Evolutionary conservation across 169 alveolate genomes (phyloP), one percentile per base, ranked within the genome.

Genomic region (Cryptosporidium meleagridis): DNA sequence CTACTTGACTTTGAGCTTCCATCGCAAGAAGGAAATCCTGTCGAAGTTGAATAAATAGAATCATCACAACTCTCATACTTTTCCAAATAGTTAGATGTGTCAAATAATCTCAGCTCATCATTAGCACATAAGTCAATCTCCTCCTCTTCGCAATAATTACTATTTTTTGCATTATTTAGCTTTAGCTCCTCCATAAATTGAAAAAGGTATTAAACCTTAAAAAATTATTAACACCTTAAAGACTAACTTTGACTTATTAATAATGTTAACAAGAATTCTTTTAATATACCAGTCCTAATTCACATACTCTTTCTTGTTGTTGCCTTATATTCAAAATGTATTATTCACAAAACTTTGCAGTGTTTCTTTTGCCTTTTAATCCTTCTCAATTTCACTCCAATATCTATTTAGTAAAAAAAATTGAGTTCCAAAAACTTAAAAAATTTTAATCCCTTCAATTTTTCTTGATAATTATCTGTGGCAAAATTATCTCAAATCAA

Each of bases 141-240:
- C 37, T 70, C 85, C 45, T 71, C 85, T 48, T 71, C 85, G 48
- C 85, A 71, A 71, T 71, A 71, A 45, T 44, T 44, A 31, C 48
- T 55, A 14, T 18, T 29, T 9, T 29, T 33, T 18, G n/a, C 85
- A 31, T 39, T 71, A 71, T 71, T 45, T 45, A 71, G 8, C 48
- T 10, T 71, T 69, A 29, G 55, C 6, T 35, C 65, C 52, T 71
- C 65, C 85, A 51, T 71, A 26, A 21, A 71, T 71, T 12, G 12
- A 37, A 8, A 8, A 23, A 39, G 29, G 52, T 2, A 39, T 69
- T 41, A 55, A 55, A 55, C 14, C 2, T 9, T 2, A 3, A 55
- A 55, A 44, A 48, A 55, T 55, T 26, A 16, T 55, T 8, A 55
- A 21, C n/a, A 23, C 67, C 35, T 55, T 55, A 55, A 2, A 21